Evolutionary conservation across 2,329 filamentous ascomycete species (phyloP), one percentile per base, ranked within the genome.

Genomic region (Stagonosporopsis cucurbitacearum): DNA sequence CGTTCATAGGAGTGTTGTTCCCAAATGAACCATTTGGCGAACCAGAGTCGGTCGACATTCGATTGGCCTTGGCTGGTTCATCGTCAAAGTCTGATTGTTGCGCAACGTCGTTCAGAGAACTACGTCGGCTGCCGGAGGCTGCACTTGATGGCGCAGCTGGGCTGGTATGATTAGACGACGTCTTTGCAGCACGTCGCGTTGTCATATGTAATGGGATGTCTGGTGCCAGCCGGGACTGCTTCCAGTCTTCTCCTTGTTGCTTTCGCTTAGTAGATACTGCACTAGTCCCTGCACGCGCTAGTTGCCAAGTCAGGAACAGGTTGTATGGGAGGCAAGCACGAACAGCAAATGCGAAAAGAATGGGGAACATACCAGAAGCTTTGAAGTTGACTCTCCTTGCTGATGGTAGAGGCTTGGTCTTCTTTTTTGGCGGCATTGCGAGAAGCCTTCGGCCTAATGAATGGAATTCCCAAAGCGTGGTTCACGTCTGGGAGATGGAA

Each of bases 201-300:
- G 76, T 81, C 79, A 82, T 82, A 69, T 80, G 78, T 66, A 80
- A 71, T 49, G 78, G 77, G 69, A 77, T 74, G 57, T 78, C 78
- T 60, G 79, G 78, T 69, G 77, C 75, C 60, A 80, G 77, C 63
- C 77, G 71, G 62, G 73, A 73, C 59, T 57, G 54, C 49, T 57
- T 57, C 49, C 48, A 57, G 54, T 57, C 54, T 56, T 57, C 54
- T 57, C 54, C 54, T 57, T 49, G 48, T 57, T 52, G 48, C 48
- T 57, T 69, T 75, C 70, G 73, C 71, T 74, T 51, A 51, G 49
- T 51, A 41, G 49, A 19, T 45, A 45, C 49, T 39, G 40, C 49
- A 44, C 49, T 52, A 52, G 41, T 37, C 42, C 49, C 41, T 44
- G 50, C 42, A 45, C 42, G 50, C 42, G 42, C 50, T 46, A 53